Conservation (phyloP, 495 filamentous ascomycete species). For the Podospora pseudopauciseta region DNA sequence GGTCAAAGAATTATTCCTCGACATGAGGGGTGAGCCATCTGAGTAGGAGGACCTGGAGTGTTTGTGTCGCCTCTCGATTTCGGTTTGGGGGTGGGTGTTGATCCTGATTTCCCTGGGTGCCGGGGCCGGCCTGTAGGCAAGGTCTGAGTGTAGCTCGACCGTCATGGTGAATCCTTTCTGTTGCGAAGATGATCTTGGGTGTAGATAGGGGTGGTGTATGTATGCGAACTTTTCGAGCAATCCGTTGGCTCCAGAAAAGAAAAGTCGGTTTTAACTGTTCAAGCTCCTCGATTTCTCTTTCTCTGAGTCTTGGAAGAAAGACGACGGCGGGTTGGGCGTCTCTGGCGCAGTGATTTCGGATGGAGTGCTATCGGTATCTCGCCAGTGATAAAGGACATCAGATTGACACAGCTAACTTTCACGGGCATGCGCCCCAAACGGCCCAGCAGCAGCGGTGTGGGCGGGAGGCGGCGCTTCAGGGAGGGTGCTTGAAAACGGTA, state of each 20-base stretch:
- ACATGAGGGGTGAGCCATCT: constrained; percentile 47
- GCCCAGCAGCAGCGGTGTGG: neutral
- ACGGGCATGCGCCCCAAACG: neutral
- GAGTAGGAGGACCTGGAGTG: constrained; percentile 53
- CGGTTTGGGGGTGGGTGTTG: constrained; percentile 28
- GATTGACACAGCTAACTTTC: neutral
- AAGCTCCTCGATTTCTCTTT: neutral
- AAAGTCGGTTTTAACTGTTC: neutral
- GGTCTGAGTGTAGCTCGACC: constrained; percentile 33
- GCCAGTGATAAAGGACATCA: constrained; percentile 8
- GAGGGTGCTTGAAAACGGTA: neutral
- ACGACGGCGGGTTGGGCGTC: constrained; percentile 1
- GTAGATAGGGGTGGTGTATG: too few relatives aligned
- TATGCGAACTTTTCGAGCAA: too few relatives aligned
- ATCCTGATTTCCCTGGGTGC: constrained; percentile 34
- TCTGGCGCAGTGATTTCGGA: constrained; percentile 11
- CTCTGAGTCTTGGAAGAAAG: neutral
- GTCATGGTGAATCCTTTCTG: constrained; percentile 1
- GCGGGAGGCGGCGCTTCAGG: neutral
- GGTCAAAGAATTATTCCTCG: constrained; percentile 46
- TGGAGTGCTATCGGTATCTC: constrained; percentile 14
- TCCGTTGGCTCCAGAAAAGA: neutral
- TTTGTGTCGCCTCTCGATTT: constrained; percentile 42
- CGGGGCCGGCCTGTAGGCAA: constrained; percentile 40
- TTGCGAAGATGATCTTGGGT: neutral